phyloP scores from a whole-genome alignment of 306 rosid genomes.

The Vicia villosa region DNA sequence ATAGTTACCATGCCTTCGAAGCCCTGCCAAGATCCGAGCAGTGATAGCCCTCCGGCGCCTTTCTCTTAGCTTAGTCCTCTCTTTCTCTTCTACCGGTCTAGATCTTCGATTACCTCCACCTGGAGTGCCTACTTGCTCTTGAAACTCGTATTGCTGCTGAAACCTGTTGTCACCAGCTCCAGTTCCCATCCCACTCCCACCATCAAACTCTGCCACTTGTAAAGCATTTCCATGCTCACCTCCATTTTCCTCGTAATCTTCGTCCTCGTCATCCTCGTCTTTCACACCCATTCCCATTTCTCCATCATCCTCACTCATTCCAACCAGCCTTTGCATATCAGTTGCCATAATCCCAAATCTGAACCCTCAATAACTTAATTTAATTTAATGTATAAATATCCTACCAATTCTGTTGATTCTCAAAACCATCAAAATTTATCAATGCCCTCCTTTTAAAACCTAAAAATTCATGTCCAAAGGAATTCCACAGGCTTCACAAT shows the following conservation, averaged over 20 bases:
- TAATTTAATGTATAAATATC: constrained; percentile 30
- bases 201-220: constrained; percentile 67
- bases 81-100: constrained; percentile 93
- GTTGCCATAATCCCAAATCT: constrained; percentile 64
- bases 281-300: constrained; percentile 92
- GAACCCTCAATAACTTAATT: constrained; percentile 29
- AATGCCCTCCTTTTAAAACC: constrained; percentile 24
- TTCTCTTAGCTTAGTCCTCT: constrained; percentile 96
- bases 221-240: constrained; percentile 46
- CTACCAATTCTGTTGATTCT: constrained; percentile 20
- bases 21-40: constrained; percentile 95
- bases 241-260: constrained; percentile 54
- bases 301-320: constrained; percentile 87
- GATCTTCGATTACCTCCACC: constrained; percentile 85
- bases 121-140: constrained; percentile 73
- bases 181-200: constrained; percentile 62
- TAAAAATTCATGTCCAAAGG: constrained; percentile 10
- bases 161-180: constrained; percentile 56
- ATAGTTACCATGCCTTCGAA: constrained; percentile 96
- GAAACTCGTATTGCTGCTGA: constrained; percentile 64
- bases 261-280: constrained; percentile 74
- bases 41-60: constrained; percentile 98
- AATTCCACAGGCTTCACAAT: constrained; percentile 38
- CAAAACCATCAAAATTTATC: constrained; percentile 34
- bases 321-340: constrained; percentile 75